Evolutionary conservation across 129 eudicot species (phyloP).

Genomic region (Logfia minima): DNA sequence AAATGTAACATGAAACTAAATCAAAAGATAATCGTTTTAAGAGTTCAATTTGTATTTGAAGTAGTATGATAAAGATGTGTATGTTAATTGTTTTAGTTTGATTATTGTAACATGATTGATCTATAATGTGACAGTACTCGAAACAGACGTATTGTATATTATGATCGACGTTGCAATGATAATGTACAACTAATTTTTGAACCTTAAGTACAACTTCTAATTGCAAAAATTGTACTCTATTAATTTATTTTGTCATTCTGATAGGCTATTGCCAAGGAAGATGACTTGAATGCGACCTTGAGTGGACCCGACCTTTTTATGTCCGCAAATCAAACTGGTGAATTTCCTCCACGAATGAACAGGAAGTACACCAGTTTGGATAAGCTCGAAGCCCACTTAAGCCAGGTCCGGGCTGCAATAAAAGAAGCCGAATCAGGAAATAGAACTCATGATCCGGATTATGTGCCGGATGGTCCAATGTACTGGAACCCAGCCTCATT

Average conservation of each 20-base stretch:
- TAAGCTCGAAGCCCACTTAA: slow-evolving; percentile 44
- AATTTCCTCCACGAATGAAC: slow-evolving; percentile 26
- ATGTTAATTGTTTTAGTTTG: neutral
- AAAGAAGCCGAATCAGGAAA: slow-evolving; percentile 35
- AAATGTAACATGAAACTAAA: neutral
- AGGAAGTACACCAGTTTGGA: slow-evolving; percentile 36
- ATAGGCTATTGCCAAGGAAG: slow-evolving; percentile 44
- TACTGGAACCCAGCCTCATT: slow-evolving; percentile 52
- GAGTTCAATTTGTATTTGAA: neutral
- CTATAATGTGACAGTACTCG: neutral
- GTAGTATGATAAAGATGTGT: neutral
- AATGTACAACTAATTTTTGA: neutral
- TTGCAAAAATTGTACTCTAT: neutral
- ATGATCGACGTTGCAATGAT: neutral
- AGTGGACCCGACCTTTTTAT: slow-evolving; percentile 24
- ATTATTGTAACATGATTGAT: neutral
- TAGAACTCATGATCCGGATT: slow-evolving; percentile 48
- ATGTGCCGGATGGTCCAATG: slow-evolving; percentile 50
- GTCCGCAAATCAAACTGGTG: slow-evolving; percentile 27
- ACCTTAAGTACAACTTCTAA: neutral
- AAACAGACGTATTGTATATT: neutral
- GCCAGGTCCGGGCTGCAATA: slow-evolving; percentile 36
- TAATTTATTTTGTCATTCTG: neutral
- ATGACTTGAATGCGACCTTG: slow-evolving; percentile 31
- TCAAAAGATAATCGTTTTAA: neutral